phyloP scores from a whole-genome alignment of 2,329 filamentous ascomycete genomes.

The Colletotrichum eremochloae region DNA sequence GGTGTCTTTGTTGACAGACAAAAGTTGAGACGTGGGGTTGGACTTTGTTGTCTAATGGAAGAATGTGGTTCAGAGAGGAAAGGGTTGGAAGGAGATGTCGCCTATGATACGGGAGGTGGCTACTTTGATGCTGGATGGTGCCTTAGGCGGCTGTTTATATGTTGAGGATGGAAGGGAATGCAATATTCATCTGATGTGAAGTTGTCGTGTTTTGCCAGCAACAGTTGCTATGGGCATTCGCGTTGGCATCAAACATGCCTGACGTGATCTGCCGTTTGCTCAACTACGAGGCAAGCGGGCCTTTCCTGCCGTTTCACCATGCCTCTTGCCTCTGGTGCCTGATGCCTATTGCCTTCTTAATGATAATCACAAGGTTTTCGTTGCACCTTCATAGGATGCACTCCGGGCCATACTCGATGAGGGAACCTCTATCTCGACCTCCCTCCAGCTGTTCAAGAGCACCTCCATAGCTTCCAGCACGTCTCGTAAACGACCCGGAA shows the following conservation, averaged over 20 bases:
- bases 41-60: background rate
- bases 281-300: too few species aligned
- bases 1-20: background rate
- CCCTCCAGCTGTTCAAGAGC: background rate
- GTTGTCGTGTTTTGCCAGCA: background rate
- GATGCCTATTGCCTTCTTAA: too few species aligned
- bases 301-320: background rate
- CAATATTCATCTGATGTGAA: background rate
- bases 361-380: background rate
- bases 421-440: background rate
- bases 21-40: too few species aligned
- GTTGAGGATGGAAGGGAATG: background rate
- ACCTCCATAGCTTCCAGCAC: too few species aligned
- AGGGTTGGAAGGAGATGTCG: too few species aligned
- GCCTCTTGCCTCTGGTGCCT: too few species aligned
- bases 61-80: background rate
- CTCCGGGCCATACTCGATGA: too few species aligned
- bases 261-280: background rate
- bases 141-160: too few species aligned
- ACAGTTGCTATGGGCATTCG: too few species aligned
- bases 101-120: background rate
- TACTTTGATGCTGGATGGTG: background rate
- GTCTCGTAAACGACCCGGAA: background rate
- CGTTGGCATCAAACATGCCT: background rate
- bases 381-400: background rate